Base-by-base conservation (phyloP, 495 filamentous ascomycete genomes). In the Rhypophila decipiens region DNA sequence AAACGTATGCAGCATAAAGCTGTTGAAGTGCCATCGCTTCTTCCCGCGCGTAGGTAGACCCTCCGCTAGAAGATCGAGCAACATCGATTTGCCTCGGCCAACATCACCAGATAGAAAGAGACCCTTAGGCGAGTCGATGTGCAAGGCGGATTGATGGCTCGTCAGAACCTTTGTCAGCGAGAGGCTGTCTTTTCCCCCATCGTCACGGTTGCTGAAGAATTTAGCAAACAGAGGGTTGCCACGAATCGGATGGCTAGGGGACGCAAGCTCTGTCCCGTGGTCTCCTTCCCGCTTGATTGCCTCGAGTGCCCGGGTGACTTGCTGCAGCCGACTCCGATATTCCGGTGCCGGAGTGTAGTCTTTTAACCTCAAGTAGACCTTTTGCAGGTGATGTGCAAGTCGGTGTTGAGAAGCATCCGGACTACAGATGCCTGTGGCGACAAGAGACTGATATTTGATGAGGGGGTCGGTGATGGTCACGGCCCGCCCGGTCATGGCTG, bases 21-120 rank as follows among this genome's bases (percentile, higher is more conserved):
- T 85, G 58, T 85, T 84, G 63, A 85, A 88, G 58, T 88, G 83
- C 78, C 80, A 87, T 46, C 83, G 65, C 44, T 73, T 70, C 63
- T 89, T 87, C 53, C 76, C 77, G 13, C 66, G 62, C 13, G 74
- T 85, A 3, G 85, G 85, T 5, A 87, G 61, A 40, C 78, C 80
- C 41, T 85, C 80, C 13, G 79, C 79, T 23, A 88, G 76, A 9
- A 87, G 65, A 54, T 87, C 84, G 1, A 85, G 67, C 3, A 88
- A 71, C 77, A 88, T 84, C 8, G 72, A 78, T 59, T 86, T 87
- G 4, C 84, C 82, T 0, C 79, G 85, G 9, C 85, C 84, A 5
- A 88, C 84, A 49, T 85, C 82, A 1, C 84, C 83, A 22, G 84
- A 82, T 3, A 87, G 67, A 38, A 86, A 75, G 9, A 88, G 62